Evolutionary conservation across 2,329 filamentous ascomycete genomes (phyloP), one percentile per base, ranked within the genome.

Genomic region (Alternaria angustiovoidea): DNA sequence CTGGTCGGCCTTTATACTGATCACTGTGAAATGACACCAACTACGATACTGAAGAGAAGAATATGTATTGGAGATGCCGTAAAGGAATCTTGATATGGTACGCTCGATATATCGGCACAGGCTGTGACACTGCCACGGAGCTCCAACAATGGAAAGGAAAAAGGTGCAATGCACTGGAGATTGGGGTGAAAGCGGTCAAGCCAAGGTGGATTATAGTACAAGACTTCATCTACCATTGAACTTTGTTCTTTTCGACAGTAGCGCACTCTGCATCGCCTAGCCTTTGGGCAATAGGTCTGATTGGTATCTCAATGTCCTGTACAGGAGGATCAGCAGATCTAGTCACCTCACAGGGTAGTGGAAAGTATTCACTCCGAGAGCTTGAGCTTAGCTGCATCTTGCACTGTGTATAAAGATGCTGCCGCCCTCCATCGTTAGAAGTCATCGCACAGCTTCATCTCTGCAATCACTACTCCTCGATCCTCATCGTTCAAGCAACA

Each of bases 361-460:
- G 32, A 32, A 38, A 8, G 46, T 36, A 49, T 49, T 48, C 22
- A 32, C 46, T 36, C 20, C 3, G 32, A 28, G 9, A 18, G 9
- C n/a, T 22, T 12, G 24, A 7, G 32, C 24, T 39, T 32, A 26
- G 52, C 30, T 58, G 42, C 16, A 39, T 44, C 20, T n/a, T 24
- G 26, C 22, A 16, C 3, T 4, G 6, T 36, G 54, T 61, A 61
- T 61, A 61, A 57, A 57, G 38, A 11, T 7, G 16, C 54, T 43
- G 51, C 42, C 22, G 47, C 20, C 18, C 36, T 57, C 54, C 32
- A 28, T 36, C 12, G 6, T 32, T 26, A 47, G 41, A 61, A 41
- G 34, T 42, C 54, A 61, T 30, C 58, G 51, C 28, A 42, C 47
- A 61, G 47, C 47, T 57, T 32, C 47, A 52, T 42, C 39, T 52